Percentiles rank a stretch among this genome's conserved stretches.
Conservation (phyloP, 2,329 filamentous ascomycete species). For the Diaporthe ilicicola region DNA sequence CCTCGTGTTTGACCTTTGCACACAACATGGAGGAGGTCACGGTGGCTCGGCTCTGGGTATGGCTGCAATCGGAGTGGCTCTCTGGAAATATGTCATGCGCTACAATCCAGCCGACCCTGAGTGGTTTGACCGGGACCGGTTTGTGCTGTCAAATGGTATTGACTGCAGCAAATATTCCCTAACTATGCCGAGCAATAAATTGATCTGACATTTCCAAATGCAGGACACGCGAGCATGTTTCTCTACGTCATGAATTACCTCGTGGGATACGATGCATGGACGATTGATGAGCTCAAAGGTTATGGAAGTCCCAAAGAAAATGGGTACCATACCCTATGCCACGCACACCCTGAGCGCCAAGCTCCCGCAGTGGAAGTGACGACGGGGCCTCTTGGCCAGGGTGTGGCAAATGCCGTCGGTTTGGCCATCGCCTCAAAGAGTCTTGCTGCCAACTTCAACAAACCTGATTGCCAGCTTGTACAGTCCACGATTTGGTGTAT, state of each 20-base stretch:
- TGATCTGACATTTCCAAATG: neutral
- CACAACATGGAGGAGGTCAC: conserved; percentile 33
- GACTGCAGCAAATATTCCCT: neutral
- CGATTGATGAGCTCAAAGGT: conserved; percentile 63
- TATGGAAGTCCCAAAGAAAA: conserved; percentile 52
- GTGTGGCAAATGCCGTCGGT: conserved; percentile 68
- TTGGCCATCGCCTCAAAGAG: conserved; percentile 66
- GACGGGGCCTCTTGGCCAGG: conserved; percentile 67
- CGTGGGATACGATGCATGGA: conserved; percentile 62
- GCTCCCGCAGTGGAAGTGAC: conserved; percentile 66
- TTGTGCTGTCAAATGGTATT: conserved; percentile 66
- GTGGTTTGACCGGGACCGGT: conserved; percentile 70
- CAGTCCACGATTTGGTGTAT: conserved; percentile 64
- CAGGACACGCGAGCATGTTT: conserved; percentile 62
- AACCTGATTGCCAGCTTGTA: conserved; percentile 56
- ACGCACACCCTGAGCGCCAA: conserved; percentile 66
- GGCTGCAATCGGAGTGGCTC: conserved; percentile 67
- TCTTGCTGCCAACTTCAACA: conserved; percentile 62
- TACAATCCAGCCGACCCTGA: conserved; percentile 63
- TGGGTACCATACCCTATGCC: conserved; percentile 56
- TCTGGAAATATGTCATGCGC: conserved; percentile 69
- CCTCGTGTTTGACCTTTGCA: conserved; percentile 32
- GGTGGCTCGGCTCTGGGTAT: conserved; percentile 63
- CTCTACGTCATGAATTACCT: conserved; percentile 64
- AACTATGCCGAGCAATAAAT: conserved; percentile 32